Evolutionary conservation across 192 early-diverging fungal genomes (phyloP), one percentile per base, ranked within the genome.

Genomic region (Backusella circina): DNA sequence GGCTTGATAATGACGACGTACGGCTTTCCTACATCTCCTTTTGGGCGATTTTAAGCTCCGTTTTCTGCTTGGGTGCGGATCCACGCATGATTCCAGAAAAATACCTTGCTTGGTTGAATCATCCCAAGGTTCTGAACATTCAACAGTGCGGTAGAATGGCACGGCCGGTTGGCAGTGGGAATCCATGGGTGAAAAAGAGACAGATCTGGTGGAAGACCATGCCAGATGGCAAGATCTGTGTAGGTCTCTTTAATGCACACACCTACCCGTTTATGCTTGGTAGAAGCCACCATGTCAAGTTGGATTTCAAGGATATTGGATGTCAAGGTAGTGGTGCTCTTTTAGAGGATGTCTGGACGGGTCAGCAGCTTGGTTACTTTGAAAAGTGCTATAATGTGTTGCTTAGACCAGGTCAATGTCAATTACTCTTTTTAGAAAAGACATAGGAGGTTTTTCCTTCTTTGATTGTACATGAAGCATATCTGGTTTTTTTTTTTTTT

Each of bases 131-230:
- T 3, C 5, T 79, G 18, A 39, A 6, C 23, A 74, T 79, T 0
- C 78, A 79, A 3, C 78, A 79, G 38, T 50, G 51, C 5, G 78
- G 78, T 15, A 67, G 71, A 18, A 79, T 79, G 78, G 78, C 78
- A 3, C 32, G 47, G 3, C 78, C 78, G 6, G 65, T 79, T 39
- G 51, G 41, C 3, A 70, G 47, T 33, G 78, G 74, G 0, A 65
- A 75, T 32, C 69, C 73, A 1, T 71, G 74, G 69, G 30, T 36
- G 15, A 79, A 79, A 15, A 74, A 50, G 65, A 65, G 66, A 31
- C 78, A 79, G 41, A 41, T 79, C 2, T 79, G 78, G 78, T 79
- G 78, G 78, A 79, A 79, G 44, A 47, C 9, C 0, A 31, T 79
- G 15, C 54, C 73, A 6, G 64, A 79, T 54, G 78, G 78, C 9